Conservation (phyloP, 1,139 yeast genomes). For the Casaregolazyma lundiana region DNA sequence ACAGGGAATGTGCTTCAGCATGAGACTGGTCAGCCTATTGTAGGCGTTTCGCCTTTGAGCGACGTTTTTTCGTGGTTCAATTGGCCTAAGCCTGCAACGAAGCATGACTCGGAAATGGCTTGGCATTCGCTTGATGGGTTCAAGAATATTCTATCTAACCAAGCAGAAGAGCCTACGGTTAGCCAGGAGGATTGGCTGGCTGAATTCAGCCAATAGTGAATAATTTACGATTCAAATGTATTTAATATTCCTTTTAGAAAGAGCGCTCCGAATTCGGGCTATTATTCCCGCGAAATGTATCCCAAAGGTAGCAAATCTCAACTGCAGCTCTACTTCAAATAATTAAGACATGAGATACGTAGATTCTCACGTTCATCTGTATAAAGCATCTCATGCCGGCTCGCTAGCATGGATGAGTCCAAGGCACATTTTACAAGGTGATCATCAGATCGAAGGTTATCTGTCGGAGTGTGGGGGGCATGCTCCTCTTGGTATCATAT, state of each 20-base stretch:
- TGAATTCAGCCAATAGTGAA: too few relatives aligned
- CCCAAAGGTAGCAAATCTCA: too few relatives aligned
- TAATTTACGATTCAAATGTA: neutral
- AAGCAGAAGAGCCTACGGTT: too few relatives aligned
- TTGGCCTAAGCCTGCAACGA: slow-evolving; percentile 18
- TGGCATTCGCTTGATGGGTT: slow-evolving; percentile 4
- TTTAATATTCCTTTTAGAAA: neutral
- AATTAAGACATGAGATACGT: too few relatives aligned
- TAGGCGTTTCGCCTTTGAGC: too few relatives aligned
- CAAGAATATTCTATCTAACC: neutral
- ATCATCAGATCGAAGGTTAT: slow-evolving; percentile 27
- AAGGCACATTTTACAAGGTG: slow-evolving; percentile 22
- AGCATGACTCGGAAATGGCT: too few relatives aligned
- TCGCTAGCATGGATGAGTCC: slow-evolving; percentile 34
- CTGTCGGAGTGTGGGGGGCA: slow-evolving; percentile 10
- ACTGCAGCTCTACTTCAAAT: too few relatives aligned
- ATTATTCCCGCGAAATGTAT: too few relatives aligned
- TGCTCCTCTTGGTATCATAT: slow-evolving; percentile 26
- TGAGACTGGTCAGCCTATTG: too few relatives aligned
- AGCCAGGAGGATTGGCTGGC: too few relatives aligned
- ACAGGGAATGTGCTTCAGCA: too few relatives aligned
- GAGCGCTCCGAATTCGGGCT: too few relatives aligned
- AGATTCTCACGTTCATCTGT: slow-evolving; percentile 38
- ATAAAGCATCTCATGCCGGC: slow-evolving; percentile 22
- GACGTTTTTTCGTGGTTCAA: slow-evolving; percentile 22